Percentiles rank a stretch among this genome's conserved stretches.
Evolutionary conservation across 2,329 filamentous ascomycete genomes (phyloP).

Genomic region (Setomelanomma holmii): DNA sequence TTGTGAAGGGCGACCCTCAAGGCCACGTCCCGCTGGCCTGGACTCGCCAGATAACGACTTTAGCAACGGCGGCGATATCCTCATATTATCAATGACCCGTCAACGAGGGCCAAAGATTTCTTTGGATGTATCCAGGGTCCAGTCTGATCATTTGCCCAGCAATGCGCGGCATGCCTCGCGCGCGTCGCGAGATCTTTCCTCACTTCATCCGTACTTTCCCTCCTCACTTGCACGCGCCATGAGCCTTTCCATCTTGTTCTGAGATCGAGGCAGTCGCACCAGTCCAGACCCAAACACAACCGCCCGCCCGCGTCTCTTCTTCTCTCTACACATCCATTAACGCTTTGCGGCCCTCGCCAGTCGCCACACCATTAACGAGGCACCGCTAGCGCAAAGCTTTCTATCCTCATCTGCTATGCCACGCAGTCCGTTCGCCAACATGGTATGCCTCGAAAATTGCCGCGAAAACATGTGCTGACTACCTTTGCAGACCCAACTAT

Average conservation of each 20-base stretch:
- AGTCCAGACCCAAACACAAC: too few species aligned
- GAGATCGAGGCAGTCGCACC: neutral
- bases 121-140: neutral
- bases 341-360: neutral
- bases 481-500: constrained; percentile 50
- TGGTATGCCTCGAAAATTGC: constrained; percentile 8
- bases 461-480: neutral
- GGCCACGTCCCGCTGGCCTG: too few species aligned
- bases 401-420: neutral
- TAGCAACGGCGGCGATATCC: too few species aligned
- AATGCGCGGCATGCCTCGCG: neutral
- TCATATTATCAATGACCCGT: too few species aligned
- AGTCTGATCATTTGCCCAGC: neutral
- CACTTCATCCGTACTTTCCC: neutral
- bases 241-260: neutral
- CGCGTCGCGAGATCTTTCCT: neutral
- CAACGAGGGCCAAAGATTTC: neutral
- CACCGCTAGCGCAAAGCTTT: neutral
- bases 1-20: too few species aligned
- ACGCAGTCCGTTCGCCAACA: constrained; percentile 8
- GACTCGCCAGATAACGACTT: too few species aligned
- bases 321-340: neutral
- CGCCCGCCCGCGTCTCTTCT: neutral
- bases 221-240: neutral
- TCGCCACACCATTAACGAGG: neutral